Evolutionary conservation across 768 basidiomycete genomes (phyloP).

Genomic region (Boletus sp.): DNA sequence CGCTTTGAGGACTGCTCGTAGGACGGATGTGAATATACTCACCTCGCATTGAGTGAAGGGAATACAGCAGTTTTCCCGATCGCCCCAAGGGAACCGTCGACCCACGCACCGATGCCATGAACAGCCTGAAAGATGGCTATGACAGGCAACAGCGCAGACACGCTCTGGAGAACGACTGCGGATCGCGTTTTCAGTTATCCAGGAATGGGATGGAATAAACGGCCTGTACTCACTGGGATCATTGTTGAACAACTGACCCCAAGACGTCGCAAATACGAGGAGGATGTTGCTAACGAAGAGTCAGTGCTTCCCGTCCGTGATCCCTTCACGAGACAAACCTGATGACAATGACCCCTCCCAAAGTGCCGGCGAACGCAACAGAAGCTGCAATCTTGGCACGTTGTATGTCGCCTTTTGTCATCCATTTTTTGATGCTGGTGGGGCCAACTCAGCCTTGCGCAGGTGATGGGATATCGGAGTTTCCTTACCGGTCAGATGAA

Average conservation of each 20-base stretch:
- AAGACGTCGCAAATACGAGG: constrained; percentile 42
- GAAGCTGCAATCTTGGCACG: constrained; percentile 18
- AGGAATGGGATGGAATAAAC: background rate
- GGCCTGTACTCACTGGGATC: constrained; percentile 37
- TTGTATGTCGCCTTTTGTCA: constrained; percentile 13
- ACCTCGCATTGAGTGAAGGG: constrained; percentile 25
- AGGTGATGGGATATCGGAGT: background rate
- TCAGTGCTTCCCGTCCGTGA: background rate
- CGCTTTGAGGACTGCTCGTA: background rate
- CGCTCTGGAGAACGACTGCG: constrained; percentile 39
- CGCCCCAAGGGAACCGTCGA: constrained; percentile 14
- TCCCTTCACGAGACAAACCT: background rate
- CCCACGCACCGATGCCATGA: constrained; percentile 21
- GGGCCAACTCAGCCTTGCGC: background rate
- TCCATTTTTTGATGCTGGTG: constrained; percentile 23
- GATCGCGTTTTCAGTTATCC: background rate
- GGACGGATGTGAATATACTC: background rate
- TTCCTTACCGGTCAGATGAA: constrained; percentile 27
- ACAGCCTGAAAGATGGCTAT: constrained; percentile 25
- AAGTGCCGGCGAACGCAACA: constrained; percentile 15
- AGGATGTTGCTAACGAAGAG: constrained; percentile 35
- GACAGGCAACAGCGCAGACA: constrained; percentile 52
- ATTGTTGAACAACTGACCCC: constrained; percentile 60
- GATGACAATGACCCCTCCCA: constrained; percentile 13
- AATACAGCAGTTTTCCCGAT: constrained; percentile 22